phyloP scores from a whole-genome alignment of 148 eudicot species.

The Rhododendron williamsianum region DNA sequence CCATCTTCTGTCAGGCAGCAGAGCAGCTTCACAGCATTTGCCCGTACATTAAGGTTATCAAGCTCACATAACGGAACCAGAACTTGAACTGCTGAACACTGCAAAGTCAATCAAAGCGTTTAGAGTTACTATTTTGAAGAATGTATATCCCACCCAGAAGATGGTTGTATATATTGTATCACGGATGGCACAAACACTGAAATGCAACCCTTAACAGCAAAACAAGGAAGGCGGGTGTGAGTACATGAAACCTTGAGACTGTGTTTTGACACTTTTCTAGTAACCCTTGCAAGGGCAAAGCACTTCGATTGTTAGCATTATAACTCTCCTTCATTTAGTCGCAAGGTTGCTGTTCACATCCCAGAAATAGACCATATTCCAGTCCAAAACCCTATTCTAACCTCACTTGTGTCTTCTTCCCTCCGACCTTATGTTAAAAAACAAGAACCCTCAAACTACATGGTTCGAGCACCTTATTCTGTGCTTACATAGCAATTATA shows the following conservation, averaged over 20 bases:
- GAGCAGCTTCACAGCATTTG: slow-evolving; percentile 33
- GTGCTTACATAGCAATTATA: neutral
- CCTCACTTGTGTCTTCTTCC: neutral
- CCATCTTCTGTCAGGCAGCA: slow-evolving; percentile 33
- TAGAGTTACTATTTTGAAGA: neutral
- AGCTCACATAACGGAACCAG: slow-evolving; percentile 29
- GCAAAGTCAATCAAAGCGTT: slow-evolving; percentile 10
- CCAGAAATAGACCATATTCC: neutral
- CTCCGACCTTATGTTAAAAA: neutral
- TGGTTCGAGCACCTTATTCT: neutral
- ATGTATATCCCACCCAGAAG: neutral
- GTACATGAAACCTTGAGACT: neutral
- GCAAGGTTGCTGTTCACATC: neutral
- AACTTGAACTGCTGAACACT: slow-evolving; percentile 30
- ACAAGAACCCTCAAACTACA: neutral
- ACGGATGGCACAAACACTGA: neutral
- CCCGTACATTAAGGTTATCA: slow-evolving; percentile 21
- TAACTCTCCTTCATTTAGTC: neutral
- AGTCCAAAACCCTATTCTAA: neutral
- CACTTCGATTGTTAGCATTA: neutral
- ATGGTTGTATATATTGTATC: neutral
- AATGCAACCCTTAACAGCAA: neutral
- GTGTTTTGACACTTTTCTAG: neutral
- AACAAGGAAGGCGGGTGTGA: neutral
- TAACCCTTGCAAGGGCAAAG: neutral